A percentile compares a stretch with the other conserved stretches of the same genome.
phyloP scores from a whole-genome alignment of 2,329 filamentous ascomycete genomes.

The Akanthomyces dipterigenus region DNA sequence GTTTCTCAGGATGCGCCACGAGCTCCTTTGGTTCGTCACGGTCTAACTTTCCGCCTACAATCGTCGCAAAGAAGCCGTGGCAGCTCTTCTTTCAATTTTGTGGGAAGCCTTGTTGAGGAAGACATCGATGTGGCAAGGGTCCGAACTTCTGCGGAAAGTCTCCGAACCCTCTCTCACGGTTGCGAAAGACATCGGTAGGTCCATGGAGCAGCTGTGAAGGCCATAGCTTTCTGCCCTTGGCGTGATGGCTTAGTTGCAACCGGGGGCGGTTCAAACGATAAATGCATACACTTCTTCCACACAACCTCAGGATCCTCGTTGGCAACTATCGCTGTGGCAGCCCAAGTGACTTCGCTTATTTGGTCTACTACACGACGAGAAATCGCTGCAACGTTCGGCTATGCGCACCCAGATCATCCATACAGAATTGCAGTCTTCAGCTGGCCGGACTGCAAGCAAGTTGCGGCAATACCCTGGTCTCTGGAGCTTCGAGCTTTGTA shows the following conservation, averaged over 20 bases:
- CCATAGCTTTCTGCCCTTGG: slow-evolving; percentile 96
- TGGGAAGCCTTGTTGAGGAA: slow-evolving; percentile 4
- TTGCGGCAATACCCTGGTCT: slow-evolving; percentile 80
- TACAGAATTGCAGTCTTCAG: slow-evolving; percentile 87
- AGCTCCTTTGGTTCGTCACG: slow-evolving; percentile 6
- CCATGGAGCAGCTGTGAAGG: slow-evolving; percentile 87
- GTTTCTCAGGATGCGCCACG: not conserved
- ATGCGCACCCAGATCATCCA: slow-evolving; percentile 81
- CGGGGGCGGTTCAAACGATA: slow-evolving; percentile 88
- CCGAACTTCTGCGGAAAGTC: slow-evolving; percentile 25
- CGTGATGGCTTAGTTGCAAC: slow-evolving; percentile 80
- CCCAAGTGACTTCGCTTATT: slow-evolving; percentile 87
- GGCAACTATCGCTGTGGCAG: slow-evolving; percentile 84
- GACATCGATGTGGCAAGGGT: slow-evolving; percentile 22
- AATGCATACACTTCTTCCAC: slow-evolving; percentile 94
- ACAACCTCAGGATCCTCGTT: slow-evolving; percentile 74
- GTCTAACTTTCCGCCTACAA: not conserved
- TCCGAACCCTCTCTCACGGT: slow-evolving; percentile 45
- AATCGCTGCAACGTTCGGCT: slow-evolving; percentile 90
- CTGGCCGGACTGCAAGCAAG: slow-evolving; percentile 85
- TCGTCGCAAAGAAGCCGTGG: not conserved
- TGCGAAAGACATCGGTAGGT: slow-evolving; percentile 64
- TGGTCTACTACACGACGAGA: slow-evolving; percentile 84
- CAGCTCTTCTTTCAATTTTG: not conserved
- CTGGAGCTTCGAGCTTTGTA: slow-evolving; percentile 74